A percentile compares a stretch with the other conserved stretches of the same genome.
phyloP scores from a whole-genome alignment of 2,329 filamentous ascomycete genomes.

The Podosphaera leucotricha region DNA sequence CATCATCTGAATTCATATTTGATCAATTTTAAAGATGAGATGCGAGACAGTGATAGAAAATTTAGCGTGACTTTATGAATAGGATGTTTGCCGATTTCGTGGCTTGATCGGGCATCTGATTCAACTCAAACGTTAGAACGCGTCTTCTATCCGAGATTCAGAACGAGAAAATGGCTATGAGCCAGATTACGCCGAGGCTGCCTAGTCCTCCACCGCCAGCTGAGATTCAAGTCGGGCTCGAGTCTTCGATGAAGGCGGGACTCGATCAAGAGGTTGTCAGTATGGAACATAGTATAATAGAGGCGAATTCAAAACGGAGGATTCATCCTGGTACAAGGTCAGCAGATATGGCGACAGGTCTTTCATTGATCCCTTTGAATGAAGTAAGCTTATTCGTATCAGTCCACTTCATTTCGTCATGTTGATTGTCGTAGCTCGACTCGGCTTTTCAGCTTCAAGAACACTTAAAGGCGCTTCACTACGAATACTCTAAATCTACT shows the following conservation, averaged over 20 bases:
- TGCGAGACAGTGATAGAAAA: neutral
- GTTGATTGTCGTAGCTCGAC: conserved; percentile 42
- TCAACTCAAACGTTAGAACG: neutral
- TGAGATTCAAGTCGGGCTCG: conserved; percentile 73
- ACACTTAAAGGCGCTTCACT: conserved; percentile 80
- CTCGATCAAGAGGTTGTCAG: conserved; percentile 30
- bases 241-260: conserved; percentile 45
- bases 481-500: conserved; percentile 46
- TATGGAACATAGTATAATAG: conserved; percentile 36
- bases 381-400: conserved; percentile 34
- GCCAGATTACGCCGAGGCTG: conserved; percentile 68
- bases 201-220: conserved; percentile 86
- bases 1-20: conserved; percentile 35
- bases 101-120: neutral
- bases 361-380: conserved; percentile 62
- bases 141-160: too few relatives aligned
- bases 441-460: conserved; percentile 95
- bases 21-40: neutral
- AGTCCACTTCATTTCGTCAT: neutral
- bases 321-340: conserved; percentile 84
- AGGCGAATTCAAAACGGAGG: conserved; percentile 54
- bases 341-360: conserved; percentile 80
- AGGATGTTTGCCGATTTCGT: neutral
- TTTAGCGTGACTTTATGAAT: neutral
- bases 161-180: conserved; percentile 25